phyloP scores from a whole-genome alignment of 495 filamentous ascomycete species.

The Glonium stellatum region DNA sequence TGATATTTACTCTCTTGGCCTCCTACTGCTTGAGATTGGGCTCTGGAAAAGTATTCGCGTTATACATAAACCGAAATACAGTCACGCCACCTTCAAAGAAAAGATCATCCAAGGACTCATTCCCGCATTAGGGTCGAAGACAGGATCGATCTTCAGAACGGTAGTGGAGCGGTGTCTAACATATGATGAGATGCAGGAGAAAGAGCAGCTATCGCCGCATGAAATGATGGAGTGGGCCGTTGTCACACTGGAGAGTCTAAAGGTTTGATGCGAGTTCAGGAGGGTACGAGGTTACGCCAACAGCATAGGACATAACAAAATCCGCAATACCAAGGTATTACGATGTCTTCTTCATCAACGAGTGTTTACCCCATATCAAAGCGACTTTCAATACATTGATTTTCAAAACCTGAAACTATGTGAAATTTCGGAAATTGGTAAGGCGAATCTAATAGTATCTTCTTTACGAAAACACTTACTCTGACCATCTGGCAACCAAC shows the following conservation, averaged over 20 bases:
- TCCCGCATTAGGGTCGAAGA: neutral
- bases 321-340: too few relatives aligned
- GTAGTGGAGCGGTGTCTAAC: neutral
- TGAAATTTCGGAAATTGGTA: too few relatives aligned
- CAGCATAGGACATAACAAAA: too few relatives aligned
- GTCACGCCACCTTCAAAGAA: neutral
- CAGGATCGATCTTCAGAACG: neutral
- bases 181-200: neutral
- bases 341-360: too few relatives aligned
- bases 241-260: neutral
- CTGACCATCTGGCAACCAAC: too few relatives aligned
- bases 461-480: too few relatives aligned
- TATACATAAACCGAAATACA: neutral
- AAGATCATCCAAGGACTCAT: neutral
- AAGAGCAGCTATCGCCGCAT: neutral
- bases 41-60: conserved; percentile 49
- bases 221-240: neutral
- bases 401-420: too few relatives aligned
- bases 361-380: too few relatives aligned
- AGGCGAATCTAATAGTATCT: too few relatives aligned
- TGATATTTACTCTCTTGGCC: conserved; percentile 75
- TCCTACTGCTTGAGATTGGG: conserved; percentile 75
- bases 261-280: neutral
- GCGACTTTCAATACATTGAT: too few relatives aligned
- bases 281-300: too few relatives aligned